Base-by-base conservation (phyloP, 169 alveolate species). In the Neospora caninum region DNA sequence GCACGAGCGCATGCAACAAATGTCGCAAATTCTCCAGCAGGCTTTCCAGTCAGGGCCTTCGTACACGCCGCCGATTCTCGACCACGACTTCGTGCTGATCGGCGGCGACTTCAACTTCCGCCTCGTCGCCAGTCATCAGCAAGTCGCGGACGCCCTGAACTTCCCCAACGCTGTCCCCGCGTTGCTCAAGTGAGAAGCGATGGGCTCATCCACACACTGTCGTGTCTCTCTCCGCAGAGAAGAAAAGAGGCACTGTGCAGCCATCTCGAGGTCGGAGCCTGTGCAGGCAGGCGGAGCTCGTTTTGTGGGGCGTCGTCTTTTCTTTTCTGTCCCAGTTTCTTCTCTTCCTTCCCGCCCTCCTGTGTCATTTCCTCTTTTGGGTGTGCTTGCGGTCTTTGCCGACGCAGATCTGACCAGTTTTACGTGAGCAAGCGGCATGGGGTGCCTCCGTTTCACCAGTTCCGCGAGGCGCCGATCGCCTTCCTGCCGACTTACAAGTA, bases 41-140 rank as follows among this genome's bases (percentile, higher is more conserved):
- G 94, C 94, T 25, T 91, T 80, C 29, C 83, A 64, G 93, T 36
- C 88, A 39, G 93, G 92, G 2, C 45, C 93, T 42, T 6, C 64
- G 22, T 45, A 83, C 93, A 36, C 64, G 16, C 82, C 88, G 20
- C 43, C 70, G 16, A 91, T 41, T 18, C 73, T 42, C 38, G 80
- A 86, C 20, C 95, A 93, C 53, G 95, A 93, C 93, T 93, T 39
- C 43, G 64, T 36, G 36, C 41, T 93, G 34, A 34, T 87, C n/a
- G 93, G 86, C 10, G 95, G 95, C 7, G 95, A 93, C 87, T 93
- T 93, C 94, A 93, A 93, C 53, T 93, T 70, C 91, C 86, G 95
- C 70, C 93, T 92, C 82, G 92, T 42, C 54, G 73, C 73, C 25
- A 34, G 31, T 38, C 91, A 45, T 29, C 80, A 91, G 64, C 84